Base-by-base conservation (phyloP, 139 green algal species). In the Axilococcus clingmanii region DNA sequence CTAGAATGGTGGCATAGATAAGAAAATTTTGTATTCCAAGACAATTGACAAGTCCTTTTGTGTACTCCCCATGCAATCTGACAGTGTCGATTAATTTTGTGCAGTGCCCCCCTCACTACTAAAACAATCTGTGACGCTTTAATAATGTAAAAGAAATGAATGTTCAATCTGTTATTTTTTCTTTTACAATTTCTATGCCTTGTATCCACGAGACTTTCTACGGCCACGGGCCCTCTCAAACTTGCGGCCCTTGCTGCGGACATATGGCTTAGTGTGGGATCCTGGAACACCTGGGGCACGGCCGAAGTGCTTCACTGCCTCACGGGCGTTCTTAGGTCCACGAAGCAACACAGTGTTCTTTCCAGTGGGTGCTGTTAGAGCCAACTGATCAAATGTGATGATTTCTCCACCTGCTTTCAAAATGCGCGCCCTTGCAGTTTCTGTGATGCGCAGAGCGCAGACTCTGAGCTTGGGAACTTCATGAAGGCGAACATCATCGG, bases 331-430 rank as follows among this genome's bases (percentile, higher is more conserved):
- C 84, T 94, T 98, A 49, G 78, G 81, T 57, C 93, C 93, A 46
- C 92, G 85, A 57, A 99, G 77, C 69, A 99, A 76, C 20, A 96
- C 71, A 57, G 74, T 86, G 77, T 86, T 74, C 64, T 83, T 73
- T 61, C 93, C 93, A 17, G 84, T 98, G 11, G 93, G 93, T 25
- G 75, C 72, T 34, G 78, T 48, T 46, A 98, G 82, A 7, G 93
- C 93, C 53, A 99, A 86, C 87, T 99, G 88, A 67, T 98, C 93
- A 57, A 99, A 97, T 15, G 93, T 98, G 59, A 97, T 51, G 72
- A 80, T 85, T 88, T 98, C 84, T 46, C 93, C 93, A 47, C 93
- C 93, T 34, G 85, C 86, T 46, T 96, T 94, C 46, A 91, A 40
- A 62, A 99, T 98, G 61, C 92, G 84, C 28, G 92, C 91, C 43